Conservation (phyloP, 352 stramenopile species). For the Phytophthora agathidicida region DNA sequence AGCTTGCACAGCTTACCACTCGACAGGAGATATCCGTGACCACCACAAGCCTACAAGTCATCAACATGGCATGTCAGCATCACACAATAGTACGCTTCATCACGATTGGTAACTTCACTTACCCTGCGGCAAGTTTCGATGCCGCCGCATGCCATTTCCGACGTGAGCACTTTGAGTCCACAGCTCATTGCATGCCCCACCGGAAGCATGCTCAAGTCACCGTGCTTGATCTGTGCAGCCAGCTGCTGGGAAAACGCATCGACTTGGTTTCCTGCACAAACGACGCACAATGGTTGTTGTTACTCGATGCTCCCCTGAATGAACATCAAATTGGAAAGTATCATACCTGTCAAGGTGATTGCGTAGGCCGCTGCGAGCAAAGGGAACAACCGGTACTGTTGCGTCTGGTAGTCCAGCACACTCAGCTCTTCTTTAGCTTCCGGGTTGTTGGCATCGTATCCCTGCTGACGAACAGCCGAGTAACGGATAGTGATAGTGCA, state of each 20-base stretch:
- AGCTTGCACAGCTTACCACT: conserved; percentile 54
- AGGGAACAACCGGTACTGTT: conserved; percentile 95
- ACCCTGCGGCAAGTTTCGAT: conserved; percentile 61
- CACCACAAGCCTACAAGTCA: conserved; percentile 86
- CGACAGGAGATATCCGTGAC: conserved; percentile 92
- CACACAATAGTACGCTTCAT: neutral
- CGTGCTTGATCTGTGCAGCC: conserved; percentile 47
- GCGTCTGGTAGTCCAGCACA: conserved; percentile 95
- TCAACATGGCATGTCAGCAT: neutral
- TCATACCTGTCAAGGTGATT: conserved; percentile 72
- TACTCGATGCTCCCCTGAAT: neutral
- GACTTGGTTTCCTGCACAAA: conserved; percentile 49
- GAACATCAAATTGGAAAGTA: neutral
- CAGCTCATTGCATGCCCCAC: conserved; percentile 68
- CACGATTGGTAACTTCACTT: conserved; percentile 3
- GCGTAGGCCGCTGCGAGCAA: conserved; percentile 92
- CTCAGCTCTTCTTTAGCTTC: conserved; percentile 74
- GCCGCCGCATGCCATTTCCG: conserved; percentile 53
- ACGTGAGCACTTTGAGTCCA: conserved; percentile 63
- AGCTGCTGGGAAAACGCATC: conserved; percentile 53
- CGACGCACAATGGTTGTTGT: too few relatives aligned
- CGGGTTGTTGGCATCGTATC: conserved; percentile 65
- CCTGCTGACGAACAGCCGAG: conserved; percentile 92
- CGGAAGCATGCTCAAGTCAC: conserved; percentile 49
- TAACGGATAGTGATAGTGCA: conserved; percentile 95